Conservation (phyloP, 805 yeast genomes). For the Nakazawaea ernobii region DNA sequence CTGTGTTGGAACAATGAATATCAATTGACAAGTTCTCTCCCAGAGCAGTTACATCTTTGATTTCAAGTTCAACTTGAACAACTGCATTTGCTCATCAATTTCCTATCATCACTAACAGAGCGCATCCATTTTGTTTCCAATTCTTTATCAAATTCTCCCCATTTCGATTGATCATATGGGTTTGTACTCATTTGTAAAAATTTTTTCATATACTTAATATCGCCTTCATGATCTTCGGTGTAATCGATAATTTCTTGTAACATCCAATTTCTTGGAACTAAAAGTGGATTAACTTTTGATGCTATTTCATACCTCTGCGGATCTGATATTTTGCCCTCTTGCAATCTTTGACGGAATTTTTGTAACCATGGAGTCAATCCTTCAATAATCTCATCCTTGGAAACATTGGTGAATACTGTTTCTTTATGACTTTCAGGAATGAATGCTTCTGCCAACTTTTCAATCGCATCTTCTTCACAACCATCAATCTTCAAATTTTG, state of each 20-base stretch:
- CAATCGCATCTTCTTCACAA: conserved; percentile 26
- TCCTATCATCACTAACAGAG: conserved; percentile 41
- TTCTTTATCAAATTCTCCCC: conserved; percentile 63
- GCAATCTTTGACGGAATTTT: conserved; percentile 38
- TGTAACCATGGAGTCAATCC: conserved; percentile 47
- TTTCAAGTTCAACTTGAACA: conserved; percentile 42
- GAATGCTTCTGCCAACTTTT: conserved; percentile 20
- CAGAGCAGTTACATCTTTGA: background rate
- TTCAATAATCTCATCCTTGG: conserved; percentile 34
- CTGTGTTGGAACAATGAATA: conserved; percentile 61
- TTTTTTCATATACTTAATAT: conserved; percentile 48
- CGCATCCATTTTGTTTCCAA: conserved; percentile 52
- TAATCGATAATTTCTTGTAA: conserved; percentile 72
- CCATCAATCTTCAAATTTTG: conserved; percentile 38
- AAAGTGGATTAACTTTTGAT: conserved; percentile 59
- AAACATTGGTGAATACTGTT: conserved; percentile 18
- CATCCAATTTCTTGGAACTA: conserved; percentile 82
- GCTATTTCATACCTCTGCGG: conserved; percentile 36
- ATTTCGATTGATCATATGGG: conserved; percentile 65
- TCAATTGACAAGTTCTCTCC: background rate
- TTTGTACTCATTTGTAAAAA: conserved; percentile 64
- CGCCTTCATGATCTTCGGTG: conserved; percentile 46
- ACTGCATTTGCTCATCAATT: conserved; percentile 65
- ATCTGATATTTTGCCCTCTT: conserved; percentile 32
- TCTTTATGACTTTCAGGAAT: conserved; percentile 24